Evolutionary conservation across 2,329 filamentous ascomycete species (phyloP).

Genomic region (Pseudocercospora vitis): DNA sequence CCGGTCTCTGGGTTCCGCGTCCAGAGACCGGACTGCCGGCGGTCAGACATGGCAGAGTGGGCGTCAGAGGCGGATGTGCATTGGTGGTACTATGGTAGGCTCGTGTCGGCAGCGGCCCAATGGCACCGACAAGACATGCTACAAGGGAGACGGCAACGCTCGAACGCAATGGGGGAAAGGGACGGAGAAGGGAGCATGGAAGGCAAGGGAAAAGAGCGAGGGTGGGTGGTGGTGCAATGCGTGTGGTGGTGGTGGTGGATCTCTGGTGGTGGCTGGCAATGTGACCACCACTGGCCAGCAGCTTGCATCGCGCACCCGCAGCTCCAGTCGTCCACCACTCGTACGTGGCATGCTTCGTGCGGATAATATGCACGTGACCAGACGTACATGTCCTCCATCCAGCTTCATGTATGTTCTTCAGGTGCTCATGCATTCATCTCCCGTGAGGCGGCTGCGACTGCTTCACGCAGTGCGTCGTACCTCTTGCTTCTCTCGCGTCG

Average conservation of each 20-base stretch:
- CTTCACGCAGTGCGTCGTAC: too few species aligned
- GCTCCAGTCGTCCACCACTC: too few species aligned
- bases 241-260: not conserved
- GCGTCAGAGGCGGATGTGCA: not conserved
- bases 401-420: too few species aligned
- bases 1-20: slow-evolving; percentile 27
- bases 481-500: too few species aligned
- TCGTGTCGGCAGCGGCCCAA: not conserved
- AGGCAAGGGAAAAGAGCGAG: not conserved
- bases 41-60: slow-evolving; percentile 23
- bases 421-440: too few species aligned
- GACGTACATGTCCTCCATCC: too few species aligned
- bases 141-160: slow-evolving; percentile 13
- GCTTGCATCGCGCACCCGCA: too few species aligned
- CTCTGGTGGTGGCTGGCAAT: slow-evolving; percentile 1
- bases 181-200: not conserved
- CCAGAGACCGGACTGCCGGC: slow-evolving; percentile 36
- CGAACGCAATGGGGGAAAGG: slow-evolving; percentile 9
- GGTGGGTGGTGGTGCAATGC: slow-evolving; percentile 4
- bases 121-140: slow-evolving; percentile 10
- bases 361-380: too few species aligned
- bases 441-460: too few species aligned
- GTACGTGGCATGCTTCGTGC: too few species aligned
- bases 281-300: not conserved
- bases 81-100: not conserved